Conservation (phyloP, 75 land plant genomes). For the Cupressus sempervirens region DNA sequence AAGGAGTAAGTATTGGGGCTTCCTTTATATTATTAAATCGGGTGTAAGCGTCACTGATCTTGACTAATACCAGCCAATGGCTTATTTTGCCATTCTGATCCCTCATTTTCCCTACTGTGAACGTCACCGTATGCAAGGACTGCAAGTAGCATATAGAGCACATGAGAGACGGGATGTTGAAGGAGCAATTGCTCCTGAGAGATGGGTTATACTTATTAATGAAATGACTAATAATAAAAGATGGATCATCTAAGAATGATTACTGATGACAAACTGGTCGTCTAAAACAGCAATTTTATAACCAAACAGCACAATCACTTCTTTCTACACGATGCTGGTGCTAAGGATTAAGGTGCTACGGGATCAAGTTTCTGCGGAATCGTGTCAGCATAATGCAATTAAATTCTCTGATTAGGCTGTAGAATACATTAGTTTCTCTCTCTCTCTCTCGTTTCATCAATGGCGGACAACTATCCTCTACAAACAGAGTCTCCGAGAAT, state of each 20-base stretch:
- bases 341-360: background rate
- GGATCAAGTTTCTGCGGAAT: background rate
- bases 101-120: too few relatives aligned
- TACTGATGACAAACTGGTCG: background rate
- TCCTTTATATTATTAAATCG: background rate
- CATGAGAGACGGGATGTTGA: too few relatives aligned
- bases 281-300: background rate
- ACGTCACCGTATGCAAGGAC: background rate
- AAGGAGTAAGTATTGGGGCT: background rate
- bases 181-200: too few relatives aligned
- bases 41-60: background rate
- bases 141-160: background rate
- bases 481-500: background rate
- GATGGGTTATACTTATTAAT: too few relatives aligned
- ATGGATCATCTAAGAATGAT: background rate
- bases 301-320: too few relatives aligned
- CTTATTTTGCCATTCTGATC: too few relatives aligned
- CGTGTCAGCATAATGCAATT: background rate
- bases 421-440: too few relatives aligned
- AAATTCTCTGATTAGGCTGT: too few relatives aligned
- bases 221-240: background rate
- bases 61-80: too few relatives aligned
- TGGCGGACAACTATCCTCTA: too few relatives aligned
- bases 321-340: background rate
- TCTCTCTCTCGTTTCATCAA: too few relatives aligned